These are phyloP conservation scores for Volutella citrinella DNA, from an alignment of 2,329 filamentous ascomycete species.

Conservation along the genomic window DNA sequence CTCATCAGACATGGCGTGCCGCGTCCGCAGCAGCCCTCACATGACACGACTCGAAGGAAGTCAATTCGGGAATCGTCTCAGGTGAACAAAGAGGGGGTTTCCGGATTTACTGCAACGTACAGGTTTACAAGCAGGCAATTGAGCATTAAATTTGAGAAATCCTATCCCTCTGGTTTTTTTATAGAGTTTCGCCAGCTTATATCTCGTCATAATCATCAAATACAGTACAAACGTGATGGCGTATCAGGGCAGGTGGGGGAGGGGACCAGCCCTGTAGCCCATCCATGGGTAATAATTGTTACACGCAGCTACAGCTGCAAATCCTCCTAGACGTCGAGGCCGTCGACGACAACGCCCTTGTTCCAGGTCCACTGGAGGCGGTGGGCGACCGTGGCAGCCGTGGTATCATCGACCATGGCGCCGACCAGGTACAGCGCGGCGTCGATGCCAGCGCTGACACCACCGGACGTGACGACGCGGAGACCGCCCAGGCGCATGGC, in stretches of 20 bases:
- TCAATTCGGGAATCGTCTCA: slow-evolving; percentile 20
- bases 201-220: slow-evolving; percentile 20
- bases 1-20: background rate
- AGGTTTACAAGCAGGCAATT: no score
- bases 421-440: slow-evolving; percentile 82
- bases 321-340: slow-evolving; percentile 69
- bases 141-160: slow-evolving; percentile 25
- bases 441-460: slow-evolving; percentile 77
- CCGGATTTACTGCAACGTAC: background rate
- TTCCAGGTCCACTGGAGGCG: slow-evolving; percentile 80
- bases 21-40: no score
- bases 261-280: slow-evolving; percentile 19
- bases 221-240: slow-evolving; percentile 24
- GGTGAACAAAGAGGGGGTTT: slow-evolving; percentile 2
- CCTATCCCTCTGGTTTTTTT: slow-evolving; percentile 28
- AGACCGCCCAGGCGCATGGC: slow-evolving; percentile 69
- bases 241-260: no score
- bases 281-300: slow-evolving; percentile 21
- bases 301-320: slow-evolving; percentile 30
- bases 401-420: slow-evolving; percentile 74
- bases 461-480: slow-evolving; percentile 76
- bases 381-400: slow-evolving; percentile 72
- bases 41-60: no score
- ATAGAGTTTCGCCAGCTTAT: slow-evolving; percentile 24
- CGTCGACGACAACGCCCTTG: slow-evolving; percentile 81